Evolutionary conservation across 192 early-diverging fungal species (phyloP).

Genomic region (Ambispora gerdemannii): DNA sequence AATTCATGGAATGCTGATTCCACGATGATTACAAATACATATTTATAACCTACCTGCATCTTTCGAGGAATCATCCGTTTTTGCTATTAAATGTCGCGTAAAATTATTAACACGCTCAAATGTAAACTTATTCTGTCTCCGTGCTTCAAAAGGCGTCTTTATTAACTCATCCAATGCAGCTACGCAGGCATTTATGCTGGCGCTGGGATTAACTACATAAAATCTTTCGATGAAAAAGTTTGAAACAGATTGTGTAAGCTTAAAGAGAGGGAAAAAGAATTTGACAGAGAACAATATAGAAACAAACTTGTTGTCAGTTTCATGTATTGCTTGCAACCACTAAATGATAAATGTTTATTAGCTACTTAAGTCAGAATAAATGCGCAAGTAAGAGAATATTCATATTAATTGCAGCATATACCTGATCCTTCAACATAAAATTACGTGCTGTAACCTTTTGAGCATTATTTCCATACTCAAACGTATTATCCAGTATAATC

Average conservation of each 20-base stretch:
- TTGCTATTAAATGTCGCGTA: not conserved
- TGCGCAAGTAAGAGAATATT: not conserved
- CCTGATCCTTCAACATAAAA: conserved; percentile 22
- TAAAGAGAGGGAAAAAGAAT: not conserved
- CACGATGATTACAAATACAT: too few species aligned
- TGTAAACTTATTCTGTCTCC: conserved; percentile 15
- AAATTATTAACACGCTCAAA: conserved; percentile 23
- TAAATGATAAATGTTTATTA: conserved; percentile 14
- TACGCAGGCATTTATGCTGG: conserved; percentile 6
- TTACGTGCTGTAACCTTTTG: conserved; percentile 13
- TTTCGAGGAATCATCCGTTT: conserved; percentile 6
- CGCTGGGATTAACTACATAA: conserved; percentile 21
- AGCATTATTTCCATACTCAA: conserved; percentile 23
- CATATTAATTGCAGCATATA: not conserved
- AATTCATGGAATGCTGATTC: too few species aligned
- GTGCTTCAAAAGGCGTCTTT: conserved; percentile 19
- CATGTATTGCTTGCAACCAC: conserved; percentile 23
- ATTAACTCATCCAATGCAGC: conserved; percentile 13
- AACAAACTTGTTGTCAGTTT: conserved; percentile 24
- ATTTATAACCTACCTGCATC: conserved; percentile 10
- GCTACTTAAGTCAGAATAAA: not conserved
- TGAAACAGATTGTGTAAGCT: not conserved
- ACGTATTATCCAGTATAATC: conserved; percentile 24
- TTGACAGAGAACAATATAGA: not conserved
- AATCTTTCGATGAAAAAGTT: conserved; percentile 10